A percentile compares a stretch with the other conserved stretches of the same genome.
These are phyloP conservation scores for Juglanconis juglandina DNA, from an alignment of 2,329 filamentous ascomycete species.

Conservation along the genomic window DNA sequence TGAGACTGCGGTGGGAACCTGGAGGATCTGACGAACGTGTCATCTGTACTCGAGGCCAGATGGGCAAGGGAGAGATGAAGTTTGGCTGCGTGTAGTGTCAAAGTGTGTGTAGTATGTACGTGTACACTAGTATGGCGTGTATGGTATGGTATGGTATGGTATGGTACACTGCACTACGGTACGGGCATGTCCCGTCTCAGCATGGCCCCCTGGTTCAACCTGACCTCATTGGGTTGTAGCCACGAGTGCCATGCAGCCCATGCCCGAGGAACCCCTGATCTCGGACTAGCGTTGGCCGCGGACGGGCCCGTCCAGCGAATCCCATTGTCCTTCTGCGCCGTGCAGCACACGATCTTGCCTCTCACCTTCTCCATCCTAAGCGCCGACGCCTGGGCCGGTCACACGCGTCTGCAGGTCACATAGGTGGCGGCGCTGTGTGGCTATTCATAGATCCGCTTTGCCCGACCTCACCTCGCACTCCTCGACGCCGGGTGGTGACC, in stretches of 20 bases:
- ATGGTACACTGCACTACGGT: no score
- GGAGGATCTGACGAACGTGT: no score
- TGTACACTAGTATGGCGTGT: no score
- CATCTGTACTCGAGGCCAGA: no score
- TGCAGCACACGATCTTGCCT: slow-evolving; percentile 16
- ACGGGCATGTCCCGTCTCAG: background rate
- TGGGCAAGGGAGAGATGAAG: no score
- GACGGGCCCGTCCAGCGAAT: slow-evolving; percentile 12
- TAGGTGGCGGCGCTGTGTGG: background rate
- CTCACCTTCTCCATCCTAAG: slow-evolving; percentile 16
- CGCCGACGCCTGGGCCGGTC: slow-evolving; percentile 15
- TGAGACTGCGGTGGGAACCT: no score
- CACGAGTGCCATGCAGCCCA: slow-evolving; percentile 1
- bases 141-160: no score
- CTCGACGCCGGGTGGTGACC: background rate
- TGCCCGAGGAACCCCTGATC: slow-evolving; percentile 1
- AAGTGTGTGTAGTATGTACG: no score
- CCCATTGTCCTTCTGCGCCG: slow-evolving; percentile 5
- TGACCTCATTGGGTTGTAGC: slow-evolving; percentile 8
- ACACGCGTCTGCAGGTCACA: slow-evolving; percentile 17
- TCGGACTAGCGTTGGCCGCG: slow-evolving; percentile 5
- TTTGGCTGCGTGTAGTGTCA: no score
- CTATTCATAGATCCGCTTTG: slow-evolving; percentile 12
- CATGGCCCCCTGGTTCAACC: slow-evolving; percentile 1
- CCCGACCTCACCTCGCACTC: slow-evolving; percentile 8